Evolutionary conservation across 108 stramenopile genomes (phyloP).

Genomic region (Stephanodiscus triporus): DNA sequence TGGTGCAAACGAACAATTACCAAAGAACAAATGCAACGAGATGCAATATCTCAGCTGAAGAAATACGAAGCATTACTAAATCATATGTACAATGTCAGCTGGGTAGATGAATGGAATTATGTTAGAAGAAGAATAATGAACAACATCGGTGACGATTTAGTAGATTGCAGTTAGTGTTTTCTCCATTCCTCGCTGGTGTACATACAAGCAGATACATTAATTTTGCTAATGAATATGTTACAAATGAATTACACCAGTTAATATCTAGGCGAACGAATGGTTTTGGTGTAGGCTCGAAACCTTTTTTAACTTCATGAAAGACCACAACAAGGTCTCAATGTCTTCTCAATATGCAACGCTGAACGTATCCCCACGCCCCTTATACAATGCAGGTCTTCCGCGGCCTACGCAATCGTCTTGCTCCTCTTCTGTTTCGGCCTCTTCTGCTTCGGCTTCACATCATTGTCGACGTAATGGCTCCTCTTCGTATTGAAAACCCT

Average conservation of each 20-base stretch:
- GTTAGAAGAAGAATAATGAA: background rate
- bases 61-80: slow-evolving; percentile 8
- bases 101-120: background rate
- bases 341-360: too few relatives aligned
- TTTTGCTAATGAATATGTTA: too few relatives aligned
- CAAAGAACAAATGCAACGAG: slow-evolving; percentile 3
- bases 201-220: too few relatives aligned
- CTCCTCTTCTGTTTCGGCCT: background rate
- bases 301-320: too few relatives aligned
- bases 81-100: background rate
- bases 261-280: too few relatives aligned
- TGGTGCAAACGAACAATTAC: slow-evolving; percentile 9
- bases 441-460: background rate
- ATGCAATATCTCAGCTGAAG: slow-evolving; percentile 10
- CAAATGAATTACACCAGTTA: too few relatives aligned
- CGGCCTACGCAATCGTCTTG: too few relatives aligned
- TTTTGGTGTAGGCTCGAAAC: too few relatives aligned
- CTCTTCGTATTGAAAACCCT: background rate
- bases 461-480: background rate
- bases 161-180: slow-evolving; percentile 2
- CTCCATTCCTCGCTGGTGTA: too few relatives aligned
- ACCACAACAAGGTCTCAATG: too few relatives aligned
- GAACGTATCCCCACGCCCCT: too few relatives aligned
- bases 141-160: slow-evolving; percentile 5
- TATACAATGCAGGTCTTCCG: too few relatives aligned